Evolutionary conservation across 2,329 filamentous ascomycete genomes (phyloP).

Genomic region (Colletotrichum sp.): DNA sequence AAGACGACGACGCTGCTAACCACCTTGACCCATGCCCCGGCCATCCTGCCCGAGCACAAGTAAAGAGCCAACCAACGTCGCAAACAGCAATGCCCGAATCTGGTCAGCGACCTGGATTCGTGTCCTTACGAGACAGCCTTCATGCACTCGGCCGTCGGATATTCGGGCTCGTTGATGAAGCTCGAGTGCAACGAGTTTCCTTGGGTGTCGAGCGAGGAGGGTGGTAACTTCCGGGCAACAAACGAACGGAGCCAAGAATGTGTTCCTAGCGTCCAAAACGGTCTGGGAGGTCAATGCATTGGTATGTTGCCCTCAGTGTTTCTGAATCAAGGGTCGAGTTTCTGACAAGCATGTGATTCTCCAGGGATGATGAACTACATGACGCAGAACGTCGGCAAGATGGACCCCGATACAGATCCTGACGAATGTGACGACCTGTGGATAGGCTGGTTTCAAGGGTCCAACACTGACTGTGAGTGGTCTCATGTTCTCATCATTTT

Average conservation of each 20-base stretch:
- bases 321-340: not conserved
- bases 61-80: not conserved
- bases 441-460: not conserved
- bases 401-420: not conserved
- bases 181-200: slow-evolving; percentile 6
- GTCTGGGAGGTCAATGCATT: not conserved
- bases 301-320: not conserved
- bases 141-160: not conserved
- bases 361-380: not conserved
- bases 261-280: not conserved
- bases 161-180: not conserved
- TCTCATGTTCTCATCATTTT: not conserved
- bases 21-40: not conserved
- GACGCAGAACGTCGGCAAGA: not conserved
- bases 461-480: not conserved
- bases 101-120: not conserved
- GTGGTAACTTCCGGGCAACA: not conserved
- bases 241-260: not conserved
- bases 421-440: not conserved
- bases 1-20: not conserved
- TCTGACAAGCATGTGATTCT: not conserved
- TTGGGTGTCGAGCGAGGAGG: not conserved
- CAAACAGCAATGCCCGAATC: not conserved
- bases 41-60: not conserved
- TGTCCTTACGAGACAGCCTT: not conserved